phyloP scores from a whole-genome alignment of 768 basidiomycete genomes.

The Saitozyma podzolica region DNA sequence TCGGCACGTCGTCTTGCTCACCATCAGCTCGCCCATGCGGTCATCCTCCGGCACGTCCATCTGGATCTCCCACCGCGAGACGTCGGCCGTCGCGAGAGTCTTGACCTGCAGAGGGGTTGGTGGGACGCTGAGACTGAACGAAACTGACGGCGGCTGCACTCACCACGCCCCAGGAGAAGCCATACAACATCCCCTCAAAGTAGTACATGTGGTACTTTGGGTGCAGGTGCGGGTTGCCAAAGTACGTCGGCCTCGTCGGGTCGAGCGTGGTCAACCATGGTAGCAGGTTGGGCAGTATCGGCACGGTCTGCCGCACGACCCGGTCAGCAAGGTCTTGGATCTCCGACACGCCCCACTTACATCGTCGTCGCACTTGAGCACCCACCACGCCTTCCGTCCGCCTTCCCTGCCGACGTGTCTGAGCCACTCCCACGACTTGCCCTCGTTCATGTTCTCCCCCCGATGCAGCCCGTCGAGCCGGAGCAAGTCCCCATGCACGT shows the following conservation, averaged over 20 bases:
- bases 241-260: conserved; percentile 28
- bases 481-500: conserved; percentile 23
- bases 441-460: conserved; percentile 44
- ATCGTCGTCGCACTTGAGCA: conserved; percentile 38
- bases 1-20: too few relatives aligned
- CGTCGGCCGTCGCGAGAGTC: too few relatives aligned
- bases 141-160: conserved; percentile 13
- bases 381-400: conserved; percentile 36
- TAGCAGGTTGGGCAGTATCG: conserved; percentile 39
- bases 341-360: too few relatives aligned
- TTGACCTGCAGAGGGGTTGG: too few relatives aligned
- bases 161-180: conserved; percentile 42
- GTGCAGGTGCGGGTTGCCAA: conserved; percentile 26
- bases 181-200: conserved; percentile 41
- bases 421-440: conserved; percentile 40
- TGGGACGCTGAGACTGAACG: too few relatives aligned
- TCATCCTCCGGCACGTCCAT: too few relatives aligned
- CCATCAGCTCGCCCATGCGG: too few relatives aligned
- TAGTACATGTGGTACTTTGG: conserved; percentile 31
- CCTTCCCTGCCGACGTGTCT: conserved; percentile 29
- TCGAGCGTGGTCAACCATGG: conserved; percentile 18
- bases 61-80: too few relatives aligned
- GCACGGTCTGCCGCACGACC: conserved; percentile 21
- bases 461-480: conserved; percentile 26
- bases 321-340: not conserved